Evolutionary conservation across 2,329 filamentous ascomycete genomes (phyloP).

Genomic region (Pseudopyricularia javanii): DNA sequence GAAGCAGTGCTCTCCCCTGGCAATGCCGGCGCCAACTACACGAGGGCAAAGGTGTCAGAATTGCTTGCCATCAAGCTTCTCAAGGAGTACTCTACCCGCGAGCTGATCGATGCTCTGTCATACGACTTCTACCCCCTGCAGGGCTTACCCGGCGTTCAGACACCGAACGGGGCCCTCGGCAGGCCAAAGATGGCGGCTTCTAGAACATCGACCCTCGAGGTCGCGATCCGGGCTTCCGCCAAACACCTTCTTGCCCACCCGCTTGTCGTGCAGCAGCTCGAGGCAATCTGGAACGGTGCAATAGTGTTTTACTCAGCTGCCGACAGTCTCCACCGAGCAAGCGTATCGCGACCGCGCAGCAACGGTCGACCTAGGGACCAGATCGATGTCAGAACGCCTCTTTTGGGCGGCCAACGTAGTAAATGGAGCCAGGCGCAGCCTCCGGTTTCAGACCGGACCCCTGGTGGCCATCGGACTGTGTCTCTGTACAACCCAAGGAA

Average conservation of each 20-base stretch:
- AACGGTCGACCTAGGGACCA: neutral
- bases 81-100: slow-evolving; percentile 78
- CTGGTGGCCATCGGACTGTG: slow-evolving; percentile 54
- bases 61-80: slow-evolving; percentile 79
- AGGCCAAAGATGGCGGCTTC: slow-evolving; percentile 46
- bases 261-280: slow-evolving; percentile 84
- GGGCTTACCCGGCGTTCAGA: slow-evolving; percentile 47
- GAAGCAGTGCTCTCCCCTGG: slow-evolving; percentile 73
- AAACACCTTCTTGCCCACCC: slow-evolving; percentile 90
- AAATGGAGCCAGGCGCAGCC: slow-evolving; percentile 7
- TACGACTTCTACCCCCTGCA: slow-evolving; percentile 93
- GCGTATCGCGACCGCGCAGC: slow-evolving; percentile 12
- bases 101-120: slow-evolving; percentile 85
- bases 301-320: slow-evolving; percentile 89
- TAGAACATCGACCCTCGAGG: slow-evolving; percentile 79
- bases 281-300: slow-evolving; percentile 92
- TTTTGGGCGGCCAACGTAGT: slow-evolving; percentile 26
- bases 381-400: slow-evolving; percentile 35
- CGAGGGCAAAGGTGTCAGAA: slow-evolving; percentile 80
- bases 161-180: slow-evolving; percentile 22
- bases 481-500: slow-evolving; percentile 83
- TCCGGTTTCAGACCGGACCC: neutral
- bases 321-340: slow-evolving; percentile 62
- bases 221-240: slow-evolving; percentile 83
- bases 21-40: slow-evolving; percentile 72